Conservation (phyloP, 768 basidiomycete genomes). For the Ramaria sp. region DNA sequence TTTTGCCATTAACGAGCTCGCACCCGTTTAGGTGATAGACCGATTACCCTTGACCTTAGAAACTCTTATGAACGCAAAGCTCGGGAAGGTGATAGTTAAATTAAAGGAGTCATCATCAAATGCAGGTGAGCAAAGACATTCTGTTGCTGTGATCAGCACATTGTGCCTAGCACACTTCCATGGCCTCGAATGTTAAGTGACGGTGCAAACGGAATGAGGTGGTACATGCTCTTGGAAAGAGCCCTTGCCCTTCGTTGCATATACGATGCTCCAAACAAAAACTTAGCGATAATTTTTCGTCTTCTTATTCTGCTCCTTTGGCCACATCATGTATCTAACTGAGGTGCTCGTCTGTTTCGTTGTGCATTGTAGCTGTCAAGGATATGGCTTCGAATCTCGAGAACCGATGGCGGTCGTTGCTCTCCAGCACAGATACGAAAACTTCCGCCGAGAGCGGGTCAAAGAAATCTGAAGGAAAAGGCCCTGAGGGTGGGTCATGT, state of each 20-base stretch:
- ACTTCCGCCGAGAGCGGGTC: constrained; percentile 10
- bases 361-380: constrained; percentile 64
- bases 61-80: constrained; percentile 55
- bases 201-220: background rate
- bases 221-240: constrained; percentile 3
- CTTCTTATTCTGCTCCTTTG: constrained; percentile 15
- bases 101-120: constrained; percentile 65
- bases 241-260: background rate
- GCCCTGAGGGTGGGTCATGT: constrained; percentile 65
- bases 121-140: constrained; percentile 54
- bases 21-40: constrained; percentile 56
- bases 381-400: constrained; percentile 87
- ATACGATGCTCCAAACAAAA: background rate
- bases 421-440: constrained; percentile 31
- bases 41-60: constrained; percentile 68
- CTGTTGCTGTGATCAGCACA: background rate
- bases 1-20: background rate
- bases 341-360: constrained; percentile 24
- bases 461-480: constrained; percentile 31
- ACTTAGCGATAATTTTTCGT: constrained; percentile 8
- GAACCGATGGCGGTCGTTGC: constrained; percentile 66
- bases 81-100: constrained; percentile 72
- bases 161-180: background rate
- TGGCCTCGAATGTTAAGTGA: constrained; percentile 9
- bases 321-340: constrained; percentile 56